Evolutionary conservation across 2,329 filamentous ascomycete genomes (phyloP), one percentile per base, ranked within the genome.

Genomic region (Aspergillus sp.): DNA sequence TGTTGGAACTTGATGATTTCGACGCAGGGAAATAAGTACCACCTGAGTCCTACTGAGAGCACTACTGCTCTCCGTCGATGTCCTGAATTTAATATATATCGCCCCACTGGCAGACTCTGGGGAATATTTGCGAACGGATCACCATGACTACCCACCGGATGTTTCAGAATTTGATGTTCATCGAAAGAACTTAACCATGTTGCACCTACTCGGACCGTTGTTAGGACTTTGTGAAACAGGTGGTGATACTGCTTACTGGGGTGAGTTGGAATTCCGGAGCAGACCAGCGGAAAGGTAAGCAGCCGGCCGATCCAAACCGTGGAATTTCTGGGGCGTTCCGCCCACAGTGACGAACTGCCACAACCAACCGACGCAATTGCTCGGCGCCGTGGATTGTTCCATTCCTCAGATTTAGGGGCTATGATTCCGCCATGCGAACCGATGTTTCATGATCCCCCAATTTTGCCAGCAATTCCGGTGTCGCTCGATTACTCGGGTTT

Each of bases 201-300:
- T 13, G 32, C 32, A 13, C 10, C 12, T 13, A 36, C 28, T 30
- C 9, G 10, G 28, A 45, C 4, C 17, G 13, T 4, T 10, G 5
- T 13, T 5, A 10, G 17, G 23, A 45, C 8, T 0, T 4, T 13
- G 19, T 45, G 41, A 7, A 45, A 23, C 19, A 15, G 21, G 21
- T 21, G 19, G 10, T 23, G 19, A 45, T 23, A 17, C 19, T 51
- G 17, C 17, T 51, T 36, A 36, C 32, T 53, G 30, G 39, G 50
- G 17, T 53, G 36, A n/a, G 19, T 12, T 17, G 13, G 55, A 39
- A 21, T 38, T 63, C 57, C 62, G 54, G 61, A 59, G 51, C 52
- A 52, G 56, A 39, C n/a, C 51, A 47, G 54, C 54, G 62, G 51
- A 59, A 63, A 49, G 53, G 63, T 50, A 63, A 58, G 30, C 49